These are phyloP conservation scores for Candida jianshihensis DNA, from an alignment of 805 yeast genomes.

Conservation along the genomic window DNA sequence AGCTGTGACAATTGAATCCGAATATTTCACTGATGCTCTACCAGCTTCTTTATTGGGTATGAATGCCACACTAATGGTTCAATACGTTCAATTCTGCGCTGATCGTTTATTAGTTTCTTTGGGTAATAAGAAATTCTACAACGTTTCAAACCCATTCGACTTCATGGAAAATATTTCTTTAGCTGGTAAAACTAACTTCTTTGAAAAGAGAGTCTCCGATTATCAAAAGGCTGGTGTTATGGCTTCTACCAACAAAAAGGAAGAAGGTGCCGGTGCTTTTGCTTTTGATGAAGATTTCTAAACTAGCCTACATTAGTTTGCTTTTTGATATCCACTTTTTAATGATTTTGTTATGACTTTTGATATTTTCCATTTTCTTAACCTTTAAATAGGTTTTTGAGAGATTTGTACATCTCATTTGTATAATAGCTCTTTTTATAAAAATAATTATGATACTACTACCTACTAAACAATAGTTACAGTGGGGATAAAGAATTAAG, in stretches of 20 bases:
- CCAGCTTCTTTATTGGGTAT: constrained; percentile 92
- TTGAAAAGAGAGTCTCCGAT: constrained; percentile 97
- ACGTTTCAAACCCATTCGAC: constrained; percentile 90
- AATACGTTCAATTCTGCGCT: constrained; percentile 96
- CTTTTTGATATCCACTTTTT: constrained; percentile 4
- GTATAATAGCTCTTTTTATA: not conserved
- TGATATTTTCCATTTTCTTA: not conserved
- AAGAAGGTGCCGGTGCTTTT: constrained; percentile 50
- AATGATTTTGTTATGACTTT: constrained; percentile 6
- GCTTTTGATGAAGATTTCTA: constrained; percentile 92
- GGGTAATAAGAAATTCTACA: constrained; percentile 85
- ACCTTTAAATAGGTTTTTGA: not conserved
- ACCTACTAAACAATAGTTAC: too few species aligned
- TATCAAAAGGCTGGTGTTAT: constrained; percentile 99
- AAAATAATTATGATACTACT: not conserved
- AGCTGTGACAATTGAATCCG: constrained; percentile 92
- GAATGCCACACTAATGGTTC: constrained; percentile 92
- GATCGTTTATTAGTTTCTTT: constrained; percentile 88
- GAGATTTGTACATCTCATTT: not conserved
- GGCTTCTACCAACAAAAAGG: constrained; percentile 55
- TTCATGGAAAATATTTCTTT: constrained; percentile 98
- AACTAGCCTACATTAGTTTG: constrained; percentile 10
- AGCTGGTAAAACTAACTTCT: constrained; percentile 98
- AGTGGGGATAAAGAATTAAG: too few species aligned
- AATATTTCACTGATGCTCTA: constrained; percentile 89